Base-by-base conservation (phyloP, 306 rosid species). In the Cucumis hystrix region DNA sequence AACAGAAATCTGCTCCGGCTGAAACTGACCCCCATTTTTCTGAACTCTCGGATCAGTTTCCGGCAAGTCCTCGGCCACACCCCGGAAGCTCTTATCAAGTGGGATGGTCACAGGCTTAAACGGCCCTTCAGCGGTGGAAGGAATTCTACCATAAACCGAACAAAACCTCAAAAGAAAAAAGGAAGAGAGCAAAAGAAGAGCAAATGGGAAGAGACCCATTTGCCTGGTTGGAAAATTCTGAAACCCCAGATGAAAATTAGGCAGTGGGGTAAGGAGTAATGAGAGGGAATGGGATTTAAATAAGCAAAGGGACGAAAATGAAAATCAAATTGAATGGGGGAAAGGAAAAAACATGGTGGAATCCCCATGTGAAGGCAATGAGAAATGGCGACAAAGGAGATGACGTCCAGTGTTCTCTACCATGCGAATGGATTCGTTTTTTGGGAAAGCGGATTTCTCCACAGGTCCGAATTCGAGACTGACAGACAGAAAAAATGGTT, bases 41-140 rank as follows among this genome's bases (percentile, higher is more conserved):
- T 82, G 91, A 79, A 94, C 81, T 12, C 86, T 83, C 43, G 91
- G 88, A 80, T 94, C 95, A 20, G 96, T 80, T 23, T 88, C 83
- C 1, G 97, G 92, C 83, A 94, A 57, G 74, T 94, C 97, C 79
- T 83, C 77, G 0, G 97, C 97, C 14, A 80, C 78, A 18, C 98
- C 96, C 20, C 96, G 84, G 81, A 90, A 92, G 78, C 82, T 86
- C 21, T 66, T 49, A 66, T 94, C 88, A 43, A 91, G 91, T 25
- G 95, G 93, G 77, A 86, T 82, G 0, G 98, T 94, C 9, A 94
- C 91, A 6, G 98, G 97, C 86, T 77, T 80, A 79, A 91, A 94
- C 52, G 98, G 97, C 67, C 98, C 98, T 3, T 91, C 95, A 16
- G 87, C 59, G 25, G 97, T 94, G 4, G 84, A 85, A 5, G 89